Conservation (phyloP, 345 rosid species). For the Rhodamnia argentea region DNA sequence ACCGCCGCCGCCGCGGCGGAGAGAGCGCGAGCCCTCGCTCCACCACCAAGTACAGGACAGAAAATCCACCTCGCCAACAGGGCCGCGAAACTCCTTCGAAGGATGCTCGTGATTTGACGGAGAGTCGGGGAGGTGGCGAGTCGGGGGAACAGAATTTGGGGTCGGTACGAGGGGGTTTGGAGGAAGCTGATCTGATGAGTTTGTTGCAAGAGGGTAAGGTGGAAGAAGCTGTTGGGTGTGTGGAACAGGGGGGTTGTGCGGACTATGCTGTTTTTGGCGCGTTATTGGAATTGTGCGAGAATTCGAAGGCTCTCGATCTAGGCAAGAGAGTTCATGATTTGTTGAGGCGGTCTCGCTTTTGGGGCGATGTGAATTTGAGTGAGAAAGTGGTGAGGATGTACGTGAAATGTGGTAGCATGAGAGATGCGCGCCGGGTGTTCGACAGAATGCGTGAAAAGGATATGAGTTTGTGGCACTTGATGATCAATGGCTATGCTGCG, state of each 20-base stretch:
- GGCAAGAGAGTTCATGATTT: conserved; percentile 23
- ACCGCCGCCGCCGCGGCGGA: conserved; percentile 14
- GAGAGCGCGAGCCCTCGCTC: background rate
- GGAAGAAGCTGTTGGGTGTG: conserved; percentile 22
- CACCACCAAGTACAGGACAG: background rate
- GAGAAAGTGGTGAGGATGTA: conserved; percentile 23
- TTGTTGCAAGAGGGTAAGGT: conserved; percentile 39
- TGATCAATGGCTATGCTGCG: conserved; percentile 33
- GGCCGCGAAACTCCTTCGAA: background rate
- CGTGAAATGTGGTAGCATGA: conserved; percentile 18
- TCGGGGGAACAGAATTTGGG: background rate
- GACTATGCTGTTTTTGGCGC: conserved; percentile 20
- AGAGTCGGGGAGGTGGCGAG: background rate
- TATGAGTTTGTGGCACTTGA: conserved; percentile 26
- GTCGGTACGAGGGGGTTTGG: conserved; percentile 3
- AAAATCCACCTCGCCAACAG: background rate
- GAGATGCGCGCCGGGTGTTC: conserved; percentile 38
- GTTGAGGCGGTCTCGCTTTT: conserved; percentile 22
- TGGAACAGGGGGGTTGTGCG: conserved; percentile 19
- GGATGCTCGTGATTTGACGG: background rate
- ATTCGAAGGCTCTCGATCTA: conserved; percentile 21
- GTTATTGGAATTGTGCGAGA: conserved; percentile 22
- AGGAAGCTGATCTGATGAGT: conserved; percentile 18
- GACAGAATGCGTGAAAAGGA: conserved; percentile 40
- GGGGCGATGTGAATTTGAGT: conserved; percentile 15